Conservation (phyloP, 768 basidiomycete genomes). For the Phylloporus sp. region DNA sequence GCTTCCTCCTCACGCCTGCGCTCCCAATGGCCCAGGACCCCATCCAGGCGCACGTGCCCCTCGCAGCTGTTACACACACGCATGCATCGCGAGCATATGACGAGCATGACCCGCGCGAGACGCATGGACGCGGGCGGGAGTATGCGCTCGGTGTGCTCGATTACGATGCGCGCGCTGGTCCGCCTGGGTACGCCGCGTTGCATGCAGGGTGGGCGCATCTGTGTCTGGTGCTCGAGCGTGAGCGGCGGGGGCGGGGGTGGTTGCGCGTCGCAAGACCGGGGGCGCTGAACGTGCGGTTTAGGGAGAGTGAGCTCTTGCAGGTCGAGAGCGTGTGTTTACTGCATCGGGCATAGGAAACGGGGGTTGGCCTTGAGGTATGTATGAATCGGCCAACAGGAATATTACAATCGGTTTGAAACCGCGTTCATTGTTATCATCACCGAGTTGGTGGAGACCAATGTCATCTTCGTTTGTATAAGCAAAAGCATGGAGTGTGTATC, state of each 20-base stretch:
- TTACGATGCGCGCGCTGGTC: conserved; percentile 21
- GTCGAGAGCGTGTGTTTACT: conserved; percentile 21
- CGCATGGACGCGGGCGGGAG: conserved; percentile 11
- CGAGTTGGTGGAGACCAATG: too few relatives aligned
- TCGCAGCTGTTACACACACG: neutral
- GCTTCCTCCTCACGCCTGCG: conserved; percentile 20
- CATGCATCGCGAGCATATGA: conserved; percentile 4
- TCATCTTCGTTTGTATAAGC: too few relatives aligned
- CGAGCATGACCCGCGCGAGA: conserved; percentile 5
- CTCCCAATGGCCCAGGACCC: conserved; percentile 16
- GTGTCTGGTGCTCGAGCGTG: conserved; percentile 24
- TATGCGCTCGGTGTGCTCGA: conserved; percentile 22
- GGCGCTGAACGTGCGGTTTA: conserved; percentile 19
- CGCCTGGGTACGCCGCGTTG: conserved; percentile 17
- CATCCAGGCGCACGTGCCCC: conserved; percentile 16
- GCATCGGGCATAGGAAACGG: conserved; percentile 7
- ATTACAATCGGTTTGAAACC: too few relatives aligned
- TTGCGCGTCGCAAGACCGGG: conserved; percentile 20
- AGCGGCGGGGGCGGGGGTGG: conserved; percentile 18
- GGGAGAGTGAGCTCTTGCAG: conserved; percentile 20
- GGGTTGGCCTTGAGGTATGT: too few relatives aligned
- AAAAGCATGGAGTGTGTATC: too few relatives aligned
- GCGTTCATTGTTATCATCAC: too few relatives aligned
- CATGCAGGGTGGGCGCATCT: conserved; percentile 15
- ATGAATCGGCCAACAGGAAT: too few relatives aligned